A percentile compares a stretch with the other conserved stretches of the same genome.
These are phyloP conservation scores for Termitomyces sp. DNA, from an alignment of 768 basidiomycete genomes.

Conservation along the genomic window DNA sequence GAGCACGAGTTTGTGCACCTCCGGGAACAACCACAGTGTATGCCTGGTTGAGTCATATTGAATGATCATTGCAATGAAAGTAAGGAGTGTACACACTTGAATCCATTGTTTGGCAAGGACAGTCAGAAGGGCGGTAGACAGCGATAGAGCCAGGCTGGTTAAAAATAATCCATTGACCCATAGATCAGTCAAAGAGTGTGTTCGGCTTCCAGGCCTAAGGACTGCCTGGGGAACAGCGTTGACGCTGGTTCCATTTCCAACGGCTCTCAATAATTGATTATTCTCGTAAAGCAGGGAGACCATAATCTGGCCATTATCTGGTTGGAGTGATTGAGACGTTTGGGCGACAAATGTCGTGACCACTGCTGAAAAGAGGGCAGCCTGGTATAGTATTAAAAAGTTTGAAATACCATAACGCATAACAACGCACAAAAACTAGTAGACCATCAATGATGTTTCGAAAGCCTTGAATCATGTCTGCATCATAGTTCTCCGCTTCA, in stretches of 20 bases:
- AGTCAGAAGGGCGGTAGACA: background rate
- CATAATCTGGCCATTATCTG: background rate
- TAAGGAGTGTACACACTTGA: background rate
- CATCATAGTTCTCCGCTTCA: background rate
- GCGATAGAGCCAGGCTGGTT: background rate
- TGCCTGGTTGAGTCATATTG: background rate
- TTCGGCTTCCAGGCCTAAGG: background rate
- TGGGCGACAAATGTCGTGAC: background rate
- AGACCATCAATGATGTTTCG: background rate
- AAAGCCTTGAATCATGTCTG: background rate
- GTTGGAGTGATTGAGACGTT: background rate
- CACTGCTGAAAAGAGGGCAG: background rate
- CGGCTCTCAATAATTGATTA: background rate
- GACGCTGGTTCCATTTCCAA: background rate
- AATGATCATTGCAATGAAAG: background rate
- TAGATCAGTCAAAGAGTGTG: background rate
- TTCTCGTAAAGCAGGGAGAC: background rate
- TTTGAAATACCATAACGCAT: background rate
- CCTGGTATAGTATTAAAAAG: background rate
- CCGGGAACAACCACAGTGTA: background rate
- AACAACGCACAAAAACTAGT: background rate
- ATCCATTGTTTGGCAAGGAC: background rate
- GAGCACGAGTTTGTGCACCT: background rate
- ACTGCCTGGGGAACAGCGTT: background rate
- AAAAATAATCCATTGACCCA: constrained; percentile 2